Evolutionary conservation across 208 protist genomes (phyloP), one percentile per base, ranked within the genome.

Genomic region (Balamuthia mandrillaris): DNA sequence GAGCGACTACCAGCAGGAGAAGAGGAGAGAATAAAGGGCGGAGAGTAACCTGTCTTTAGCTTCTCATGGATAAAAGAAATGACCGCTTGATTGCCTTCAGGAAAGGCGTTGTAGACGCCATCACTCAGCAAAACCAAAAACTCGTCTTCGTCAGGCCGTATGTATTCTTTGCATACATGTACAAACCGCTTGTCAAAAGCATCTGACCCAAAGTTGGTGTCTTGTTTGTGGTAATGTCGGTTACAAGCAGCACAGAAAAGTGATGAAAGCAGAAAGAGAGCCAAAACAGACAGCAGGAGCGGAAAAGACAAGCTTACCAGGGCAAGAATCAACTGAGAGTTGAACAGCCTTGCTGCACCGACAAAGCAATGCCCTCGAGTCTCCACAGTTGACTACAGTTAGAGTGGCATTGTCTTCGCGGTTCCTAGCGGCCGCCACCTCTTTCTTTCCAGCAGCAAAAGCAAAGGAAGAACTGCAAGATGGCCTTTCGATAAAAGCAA

Each of bases 71-170:
- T 44, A 16, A 41, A 75, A 2, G 24, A 44, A 9, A 75, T 44
- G n/a, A 75, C 66, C 41, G 42, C 66, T 18, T 75, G 42, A 44
- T 75, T 75, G 41, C 66, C 66, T 16, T 75, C 66, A 21, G 47
- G 14, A 31, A 75, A 75, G 24, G 66, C 66, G 29, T 75, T 75
- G 66, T 75, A 75, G 9, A 75, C 66, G 10, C 66, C 66, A 24
- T 75, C 66, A 16, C 35, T 54, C 66, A 75, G 47, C 24, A 75
- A 44, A 3, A 75, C 66, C 14, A 75, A 44, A 33, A 75, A 75
- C 42, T 75, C 66, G 29, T 75, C 66, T 18, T 75, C 39, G 9
- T 37, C 21, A 12, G 18, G 66, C 14, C 47, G 66, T 1, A 75
- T 37, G 1, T 29, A n/a, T 52, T 37, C 42, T 6, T 7, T 18